These are phyloP conservation scores for Triticum turgidum DNA, from an alignment of 176 grass and related monocot species.

Conservation along the genomic window DNA sequence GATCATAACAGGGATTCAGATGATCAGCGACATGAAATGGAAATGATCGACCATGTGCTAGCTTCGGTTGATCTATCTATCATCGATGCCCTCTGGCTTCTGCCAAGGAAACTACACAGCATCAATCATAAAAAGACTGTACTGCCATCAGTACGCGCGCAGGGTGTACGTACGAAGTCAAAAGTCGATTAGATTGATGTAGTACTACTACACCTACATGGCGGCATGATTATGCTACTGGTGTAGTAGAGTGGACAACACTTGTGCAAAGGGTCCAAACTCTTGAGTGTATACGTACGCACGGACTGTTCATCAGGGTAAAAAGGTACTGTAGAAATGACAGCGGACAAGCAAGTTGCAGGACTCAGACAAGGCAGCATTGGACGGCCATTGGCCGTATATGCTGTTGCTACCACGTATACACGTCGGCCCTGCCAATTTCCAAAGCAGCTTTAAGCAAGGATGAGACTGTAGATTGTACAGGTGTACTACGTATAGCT, in stretches of 20 bases:
- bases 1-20: neutral
- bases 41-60: neutral
- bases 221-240: neutral
- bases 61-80: neutral
- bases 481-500: neutral
- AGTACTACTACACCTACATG: neutral
- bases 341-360: neutral
- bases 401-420: neutral
- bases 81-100: neutral
- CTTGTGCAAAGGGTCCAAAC: neutral
- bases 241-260: neutral
- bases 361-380: neutral
- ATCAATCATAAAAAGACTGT: neutral
- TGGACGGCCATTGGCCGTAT: neutral
- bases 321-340: conserved; percentile 1
- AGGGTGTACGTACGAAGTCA: neutral
- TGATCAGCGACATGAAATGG: conserved; percentile 2
- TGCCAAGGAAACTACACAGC: conserved; percentile 3
- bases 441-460: neutral
- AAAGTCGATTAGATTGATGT: neutral
- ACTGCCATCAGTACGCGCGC: neutral
- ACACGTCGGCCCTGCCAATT: conserved; percentile 6
- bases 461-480: neutral
- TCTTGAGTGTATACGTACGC: neutral
- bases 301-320: neutral